Base-by-base conservation (phyloP, 73 alveolate genomes). In the Breviolum minutum region DNA sequence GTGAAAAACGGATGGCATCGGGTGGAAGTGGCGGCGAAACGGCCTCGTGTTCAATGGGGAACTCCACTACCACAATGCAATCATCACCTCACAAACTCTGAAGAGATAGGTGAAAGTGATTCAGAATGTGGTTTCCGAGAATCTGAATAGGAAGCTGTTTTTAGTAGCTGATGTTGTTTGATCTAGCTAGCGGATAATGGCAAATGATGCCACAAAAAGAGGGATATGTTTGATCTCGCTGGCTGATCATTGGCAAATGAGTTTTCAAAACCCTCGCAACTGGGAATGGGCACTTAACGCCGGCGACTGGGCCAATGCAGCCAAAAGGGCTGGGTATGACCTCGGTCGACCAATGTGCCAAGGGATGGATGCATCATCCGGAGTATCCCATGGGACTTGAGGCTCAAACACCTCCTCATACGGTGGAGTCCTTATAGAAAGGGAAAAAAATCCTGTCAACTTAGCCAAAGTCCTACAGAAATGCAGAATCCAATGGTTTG, bases 341-440 rank as follows among this genome's bases (percentile, higher is more conserved):
- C 94, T 85, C 2, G 62, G 63, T 10, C 14, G 62, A 5, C 61
- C 86, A 12, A 27, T 10, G n/a, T n/a, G n/a, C n/a, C n/a, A n/a
- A n/a, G n/a, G 62, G 16, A 8, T 71, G 81, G 29, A 71, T 0
- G 69, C 89, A 8, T 14, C 89, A n/a, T 17, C 24, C 61, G 86
- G 12, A 16, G 5, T 27, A 61, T 8, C 48, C 86, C 14, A 9
- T 10, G 16, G 16, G 74, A 48, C 0, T 24, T 85, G 48, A 62
- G 77, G 63, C 19, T 9, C 62, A 17, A 62, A 26, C 94, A 85
- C 94, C 79, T 85, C 94, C 63, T 85, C 94, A 26, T 85, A 85
- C 0, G 94, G 94, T 16, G 94, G 94, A 5, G 94, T 85, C 92
- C 92, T 83, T 0, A 60, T 0, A 60, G 92, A n/a, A 7, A 3